Evolutionary conservation across 805 yeast genomes (phyloP), one percentile per base, ranked within the genome.

Genomic region (Candida cerambycidarum): DNA sequence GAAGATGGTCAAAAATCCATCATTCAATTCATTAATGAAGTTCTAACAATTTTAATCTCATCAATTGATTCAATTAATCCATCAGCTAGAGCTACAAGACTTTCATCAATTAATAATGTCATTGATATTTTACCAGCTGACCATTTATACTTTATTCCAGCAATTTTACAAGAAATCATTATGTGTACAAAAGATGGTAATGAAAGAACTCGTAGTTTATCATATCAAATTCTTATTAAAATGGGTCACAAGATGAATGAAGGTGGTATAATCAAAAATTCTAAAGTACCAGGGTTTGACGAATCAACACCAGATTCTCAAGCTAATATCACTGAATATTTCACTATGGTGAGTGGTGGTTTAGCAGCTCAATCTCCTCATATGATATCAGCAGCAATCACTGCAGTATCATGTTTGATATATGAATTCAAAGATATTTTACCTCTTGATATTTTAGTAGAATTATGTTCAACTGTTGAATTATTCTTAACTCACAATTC

Each of bases 261-360:
- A 34, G 85, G 87, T 38, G 92, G 95, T 32, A 54, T 75, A 3
- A 75, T 93, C 34, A 75, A 75, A 42, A 83, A 86, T 56, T 67
- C 81, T 13, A 67, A 75, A 52, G 80, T 85, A 45, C 82, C 89
- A 27, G 87, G 83, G 2, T 76, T 84, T 58, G 89, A 78, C 36
- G 65, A 71, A 5, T 75, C 69, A 5, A 76, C 81, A 21, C 84
- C 85, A n/a, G 78, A 78, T 46, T 69, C 82, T 8, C 71, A 73
- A 39, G 93, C 96, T 7, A 73, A 80, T 14, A 72, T 90, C 43
- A 76, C 82, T 35, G 97, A 90, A 64, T 90, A 75, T 59, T 88
- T 92, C 70, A 89, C 95, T 23, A 88, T 93, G 84, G 84, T 92
- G 23, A 80, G 92, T 63, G 99, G 97, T 21, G 99, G 99, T 69